Evolutionary conservation across 2,329 filamentous ascomycete species (phyloP), one percentile per base, ranked within the genome.

Genomic region (Akanthomyces dipterigenus): DNA sequence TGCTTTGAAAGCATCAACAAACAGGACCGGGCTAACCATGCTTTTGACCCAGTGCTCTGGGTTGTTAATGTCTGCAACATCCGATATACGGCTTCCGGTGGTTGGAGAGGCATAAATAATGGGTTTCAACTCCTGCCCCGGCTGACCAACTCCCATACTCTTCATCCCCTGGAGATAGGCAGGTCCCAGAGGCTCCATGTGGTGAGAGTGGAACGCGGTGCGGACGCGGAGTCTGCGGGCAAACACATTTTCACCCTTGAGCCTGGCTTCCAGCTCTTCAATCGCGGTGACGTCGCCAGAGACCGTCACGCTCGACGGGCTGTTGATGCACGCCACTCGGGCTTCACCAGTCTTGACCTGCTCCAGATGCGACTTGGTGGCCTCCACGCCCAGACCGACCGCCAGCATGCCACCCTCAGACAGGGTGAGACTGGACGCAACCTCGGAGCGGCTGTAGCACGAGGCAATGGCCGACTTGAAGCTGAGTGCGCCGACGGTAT

Each of bases 311-410:
- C 66, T 72, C 1, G 36, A 38, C 0, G 70, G 71, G 9, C 69
- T 71, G 61, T 76, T 76, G 43, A 70, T 58, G 55, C 71, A 75
- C 6, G 71, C 75, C 51, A 76, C 67, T 3, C 1, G 45, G 36
- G 3, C 60, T 42, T 7, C 55, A 43, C 24, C 26, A 22, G 9
- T 58, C 61, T 12, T 72, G 56, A 16, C 66, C 8, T 22, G 45
- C 20, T 49, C 22, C 9, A 51, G 34, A 26, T 31, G 34, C n/a
- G 28, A 12, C 4, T 3, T 11, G 7, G 14, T 12, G 16, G 34
- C 28, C 2, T 51, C 26, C 4, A 16, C 4, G 6, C 11, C 9
- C 3, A 34, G 16, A 5, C 48, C 48, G 11, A 6, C 6, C 28
- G 48, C 48, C 24, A 51, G 2, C 48, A 51, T 51, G 18, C n/a